Evolutionary conservation across 2,329 filamentous ascomycete genomes (phyloP).

Genomic region (Ascochyta viciae-villosae): DNA sequence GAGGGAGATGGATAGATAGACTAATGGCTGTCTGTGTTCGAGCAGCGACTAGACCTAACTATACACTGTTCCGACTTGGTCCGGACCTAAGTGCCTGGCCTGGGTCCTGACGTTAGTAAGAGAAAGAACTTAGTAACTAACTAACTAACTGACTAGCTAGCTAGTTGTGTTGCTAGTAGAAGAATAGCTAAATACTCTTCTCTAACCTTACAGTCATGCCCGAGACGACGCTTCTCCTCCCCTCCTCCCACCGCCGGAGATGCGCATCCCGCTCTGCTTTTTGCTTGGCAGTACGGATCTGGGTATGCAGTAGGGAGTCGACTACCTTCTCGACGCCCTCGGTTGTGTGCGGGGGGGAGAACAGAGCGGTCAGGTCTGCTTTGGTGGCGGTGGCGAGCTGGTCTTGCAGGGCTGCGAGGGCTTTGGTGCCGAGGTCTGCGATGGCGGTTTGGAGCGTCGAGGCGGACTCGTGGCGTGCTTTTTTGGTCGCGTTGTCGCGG

Average conservation of each 20-base stretch:
- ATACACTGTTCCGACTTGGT: too few relatives aligned
- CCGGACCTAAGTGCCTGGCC: too few relatives aligned
- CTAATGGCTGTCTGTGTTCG: too few relatives aligned
- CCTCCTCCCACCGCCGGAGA: slow-evolving; percentile 23
- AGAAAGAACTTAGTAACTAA: too few relatives aligned
- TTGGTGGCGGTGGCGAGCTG: slow-evolving; percentile 50
- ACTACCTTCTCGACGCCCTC: slow-evolving; percentile 41
- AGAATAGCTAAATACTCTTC: slow-evolving; percentile 33
- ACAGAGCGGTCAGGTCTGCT: slow-evolving; percentile 42
- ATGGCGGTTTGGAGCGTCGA: slow-evolving; percentile 34
- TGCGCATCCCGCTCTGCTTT: slow-evolving; percentile 33
- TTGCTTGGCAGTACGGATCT: slow-evolving; percentile 37
- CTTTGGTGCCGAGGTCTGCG: slow-evolving; percentile 43
- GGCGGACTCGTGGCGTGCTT: slow-evolving; percentile 40
- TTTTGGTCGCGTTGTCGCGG: slow-evolving; percentile 43
- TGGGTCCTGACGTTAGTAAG: too few relatives aligned
- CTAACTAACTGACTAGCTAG: too few relatives aligned
- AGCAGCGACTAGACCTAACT: too few relatives aligned
- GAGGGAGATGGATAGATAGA: too few relatives aligned
- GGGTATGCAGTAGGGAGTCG: slow-evolving; percentile 42
- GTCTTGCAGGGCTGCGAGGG: slow-evolving; percentile 49
- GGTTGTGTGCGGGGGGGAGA: slow-evolving; percentile 26
- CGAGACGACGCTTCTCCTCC: slow-evolving; percentile 26
- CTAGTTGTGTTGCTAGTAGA: too few relatives aligned
- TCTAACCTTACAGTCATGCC: slow-evolving; percentile 46